A percentile compares a stretch with the other conserved stretches of the same genome.
Conservation (phyloP, 2,329 filamentous ascomycete genomes). For the Phyllosticta paracitricarpa region DNA sequence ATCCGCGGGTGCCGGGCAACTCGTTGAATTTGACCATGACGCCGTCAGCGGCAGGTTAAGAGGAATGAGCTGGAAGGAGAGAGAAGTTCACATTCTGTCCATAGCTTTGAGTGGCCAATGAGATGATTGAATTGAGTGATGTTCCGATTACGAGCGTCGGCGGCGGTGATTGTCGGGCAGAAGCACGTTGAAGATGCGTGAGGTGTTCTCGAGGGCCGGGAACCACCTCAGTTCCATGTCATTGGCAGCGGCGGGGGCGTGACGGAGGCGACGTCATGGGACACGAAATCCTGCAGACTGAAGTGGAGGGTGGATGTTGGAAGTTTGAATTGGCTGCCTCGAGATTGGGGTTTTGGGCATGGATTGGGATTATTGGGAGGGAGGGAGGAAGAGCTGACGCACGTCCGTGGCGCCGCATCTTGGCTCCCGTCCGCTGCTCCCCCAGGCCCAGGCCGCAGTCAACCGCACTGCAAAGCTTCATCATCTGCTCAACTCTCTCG, state of each 20-base stretch:
- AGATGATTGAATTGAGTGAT: not conserved
- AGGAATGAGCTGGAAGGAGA: not conserved
- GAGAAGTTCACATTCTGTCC: not conserved
- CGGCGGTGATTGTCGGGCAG: not conserved
- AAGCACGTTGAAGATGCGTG: not conserved
- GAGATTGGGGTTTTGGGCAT: not conserved
- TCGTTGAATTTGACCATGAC: constrained; percentile 39
- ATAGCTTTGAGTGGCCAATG: not conserved
- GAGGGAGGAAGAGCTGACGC: constrained; percentile 8
- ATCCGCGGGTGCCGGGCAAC: constrained; percentile 41
- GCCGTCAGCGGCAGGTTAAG: constrained; percentile 17
- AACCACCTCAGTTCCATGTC: not conserved
- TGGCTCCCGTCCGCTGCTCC: constrained; percentile 4
- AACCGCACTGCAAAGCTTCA: constrained; percentile 6
- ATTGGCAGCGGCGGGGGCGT: not conserved
- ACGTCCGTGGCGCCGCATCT: constrained; percentile 4
- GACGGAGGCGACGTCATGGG: constrained; percentile 5
- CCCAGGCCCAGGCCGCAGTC: not conserved
- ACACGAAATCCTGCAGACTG: constrained; percentile 5
- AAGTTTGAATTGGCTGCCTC: not conserved
- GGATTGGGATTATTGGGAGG: not conserved
- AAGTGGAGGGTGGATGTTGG: not conserved
- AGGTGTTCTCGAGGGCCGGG: not conserved
- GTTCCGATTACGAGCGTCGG: not conserved
- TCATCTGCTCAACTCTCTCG: constrained; percentile 1